Base-by-base conservation (phyloP, 1,284 basidiomycete genomes). In the Vanrija humicola region DNA sequence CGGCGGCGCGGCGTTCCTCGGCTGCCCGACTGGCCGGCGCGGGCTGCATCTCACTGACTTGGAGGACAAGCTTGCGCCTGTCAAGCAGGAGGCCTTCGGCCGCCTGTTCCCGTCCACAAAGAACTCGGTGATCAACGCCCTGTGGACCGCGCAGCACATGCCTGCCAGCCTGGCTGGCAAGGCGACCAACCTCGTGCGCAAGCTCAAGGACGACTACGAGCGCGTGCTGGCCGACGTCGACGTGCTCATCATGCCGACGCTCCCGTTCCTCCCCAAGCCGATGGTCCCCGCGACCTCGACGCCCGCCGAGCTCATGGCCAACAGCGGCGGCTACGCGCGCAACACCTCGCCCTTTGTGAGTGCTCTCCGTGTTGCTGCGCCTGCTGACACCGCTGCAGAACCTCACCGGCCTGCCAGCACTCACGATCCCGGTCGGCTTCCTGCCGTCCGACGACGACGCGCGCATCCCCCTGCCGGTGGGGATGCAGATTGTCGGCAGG, bases 181-280 rank as follows among this genome's bases (percentile, higher is more conserved):
- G 54, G 59, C 63, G 16, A 66, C 62, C 38, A 69, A 67, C 55
- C 62, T 68, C 4, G 65, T 78, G 1, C 74, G 80, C 55, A 77
- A 77, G 53, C 68, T 81, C 16, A 63, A 70, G 10, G 72, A 78
- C 49, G 75, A 76, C 6, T 81, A 81, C 64, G 69, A 80, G 52
- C 61, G 55, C 1, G 69, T 72, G 10, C 62, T 82, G 5, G 60
- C 68, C 7, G 59, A 73, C 14, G 78, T 75, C 56, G 79, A 81
- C 56, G 69, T 81, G 6, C 64, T 82, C 8, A 62, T 80, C 43
- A 79, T 79, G 69, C 81, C 81, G 7, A 82, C 80, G 2, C 68
- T 66, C 23, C 66, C 66, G 2, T 55, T 56, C 49, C 54, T 70
- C 6, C 54, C 66, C 6, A 50, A 54, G 14, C 57, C 54, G 15